Base-by-base conservation (phyloP, 2,329 filamentous ascomycete species). In the Elsinoe batatas region DNA sequence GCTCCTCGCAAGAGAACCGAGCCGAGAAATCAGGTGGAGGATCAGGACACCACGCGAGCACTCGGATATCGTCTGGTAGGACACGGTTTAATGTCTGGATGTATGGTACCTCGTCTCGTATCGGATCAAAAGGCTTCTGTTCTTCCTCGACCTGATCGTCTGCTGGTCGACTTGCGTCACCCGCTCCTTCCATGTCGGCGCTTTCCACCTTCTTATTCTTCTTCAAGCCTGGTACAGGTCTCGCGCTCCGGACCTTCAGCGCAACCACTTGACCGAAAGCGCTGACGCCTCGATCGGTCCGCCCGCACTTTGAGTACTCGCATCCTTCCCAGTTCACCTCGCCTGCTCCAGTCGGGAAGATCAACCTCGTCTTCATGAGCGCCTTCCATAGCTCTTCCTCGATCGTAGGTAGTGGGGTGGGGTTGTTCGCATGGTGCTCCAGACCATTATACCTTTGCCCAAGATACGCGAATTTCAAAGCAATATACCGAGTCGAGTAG, bases 321-420 rank as follows among this genome's bases (percentile, higher is more conserved):
- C 83, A 91, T 6, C 84, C 84, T 33, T 87, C 82, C 79, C 89
- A 95, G 69, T 88, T 85, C 22, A 96, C 71, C 35, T 72, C 69
- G 8, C 81, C 58, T 15, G 65, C 62, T 2, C 58, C 61, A 10
- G 79, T 73, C 13, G 89, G 87, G 59, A 86, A 85, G 58, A 98
- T 94, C 59, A 98, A 76, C 54, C 86, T 81, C 4, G 87, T 82
- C 70, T 87, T 91, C 56, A 84, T 82, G 61, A 98, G 73, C 0
- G 91, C 93, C 71, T 91, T 91, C 88, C 90, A 98, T 49, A 98
- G 68, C 70, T 91, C 87, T 71, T 95, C 90, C 70, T 98, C 93
- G 59, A 98, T 87, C 0, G 90, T 91, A 4, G 91, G 84, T 59
- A 88, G 69, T 3, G 81, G 81, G 4, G 82, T 85, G 1, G 69